phyloP scores from a whole-genome alignment of 1,284 basidiomycete genomes.

The Irpex sp. region DNA sequence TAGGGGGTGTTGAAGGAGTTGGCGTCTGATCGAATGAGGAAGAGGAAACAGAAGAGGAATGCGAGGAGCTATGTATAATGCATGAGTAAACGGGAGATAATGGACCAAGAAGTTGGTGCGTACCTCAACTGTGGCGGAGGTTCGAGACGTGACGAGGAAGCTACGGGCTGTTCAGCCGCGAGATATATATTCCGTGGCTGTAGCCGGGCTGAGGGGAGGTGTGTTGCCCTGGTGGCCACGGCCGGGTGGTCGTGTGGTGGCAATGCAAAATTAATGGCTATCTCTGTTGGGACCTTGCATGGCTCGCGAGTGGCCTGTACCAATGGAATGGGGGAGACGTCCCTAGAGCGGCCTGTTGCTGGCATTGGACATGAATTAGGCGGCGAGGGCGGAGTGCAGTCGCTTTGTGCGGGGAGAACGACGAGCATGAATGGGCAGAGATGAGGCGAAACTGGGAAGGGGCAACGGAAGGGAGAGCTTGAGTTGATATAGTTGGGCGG shows the following conservation, averaged over 20 bases:
- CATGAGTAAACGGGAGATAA: neutral
- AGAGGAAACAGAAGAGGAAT: slow-evolving; percentile 18
- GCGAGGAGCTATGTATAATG: slow-evolving; percentile 5
- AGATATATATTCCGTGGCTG: slow-evolving; percentile 9
- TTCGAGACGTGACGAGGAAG: slow-evolving; percentile 19
- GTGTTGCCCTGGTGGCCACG: slow-evolving; percentile 5
- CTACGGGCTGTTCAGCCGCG: slow-evolving; percentile 14
- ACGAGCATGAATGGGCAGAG: slow-evolving; percentile 10
- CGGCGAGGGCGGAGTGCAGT: slow-evolving; percentile 11
- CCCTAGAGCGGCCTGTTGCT: slow-evolving; percentile 24
- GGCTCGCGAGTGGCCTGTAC: slow-evolving; percentile 8
- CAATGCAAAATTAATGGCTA: slow-evolving; percentile 5
- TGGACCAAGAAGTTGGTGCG: neutral
- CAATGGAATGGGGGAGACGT: slow-evolving; percentile 22
- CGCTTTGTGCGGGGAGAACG: slow-evolving; percentile 8
- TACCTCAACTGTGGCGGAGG: slow-evolving; percentile 14
- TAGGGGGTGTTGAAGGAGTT: slow-evolving; percentile 25
- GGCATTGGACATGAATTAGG: slow-evolving; percentile 18
- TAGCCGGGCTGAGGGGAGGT: slow-evolving; percentile 1
- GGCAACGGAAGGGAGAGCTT: slow-evolving; percentile 4
- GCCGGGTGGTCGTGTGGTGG: slow-evolving; percentile 9
- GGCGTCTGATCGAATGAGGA: slow-evolving; percentile 20
- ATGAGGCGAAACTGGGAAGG: slow-evolving; percentile 12
- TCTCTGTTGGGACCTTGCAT: slow-evolving; percentile 6
- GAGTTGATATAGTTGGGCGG: slow-evolving; percentile 2